phyloP scores from a whole-genome alignment of 805 yeast species.

The Yarrowia osloensis region DNA sequence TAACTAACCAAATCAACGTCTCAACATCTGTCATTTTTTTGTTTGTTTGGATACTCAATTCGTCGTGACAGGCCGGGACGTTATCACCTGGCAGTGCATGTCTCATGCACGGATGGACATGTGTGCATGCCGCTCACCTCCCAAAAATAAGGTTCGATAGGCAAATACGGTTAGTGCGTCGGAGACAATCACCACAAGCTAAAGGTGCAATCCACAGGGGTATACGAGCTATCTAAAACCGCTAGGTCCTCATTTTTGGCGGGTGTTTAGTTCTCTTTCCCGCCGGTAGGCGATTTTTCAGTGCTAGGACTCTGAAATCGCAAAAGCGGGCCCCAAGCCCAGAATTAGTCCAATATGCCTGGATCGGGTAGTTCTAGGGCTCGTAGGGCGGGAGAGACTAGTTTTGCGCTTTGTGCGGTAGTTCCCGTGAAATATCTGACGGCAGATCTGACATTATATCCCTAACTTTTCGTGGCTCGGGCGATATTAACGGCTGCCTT shows the following conservation, averaged over 20 bases:
- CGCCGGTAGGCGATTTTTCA: background rate
- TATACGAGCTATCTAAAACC: background rate
- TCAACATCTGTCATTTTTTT: background rate
- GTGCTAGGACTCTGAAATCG: background rate
- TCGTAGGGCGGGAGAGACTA: too few species aligned
- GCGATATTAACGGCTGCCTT: too few species aligned
- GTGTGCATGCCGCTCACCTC: slow-evolving; percentile 12
- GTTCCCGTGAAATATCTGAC: background rate
- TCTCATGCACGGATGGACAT: background rate
- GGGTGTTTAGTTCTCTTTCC: background rate
- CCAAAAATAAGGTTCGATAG: background rate
- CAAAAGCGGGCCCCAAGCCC: background rate
- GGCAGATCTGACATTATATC: background rate
- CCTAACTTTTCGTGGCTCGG: background rate
- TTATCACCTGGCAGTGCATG: background rate
- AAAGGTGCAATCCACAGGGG: slow-evolving; percentile 5
- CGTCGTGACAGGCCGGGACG: too few species aligned
- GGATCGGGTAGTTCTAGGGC: background rate
- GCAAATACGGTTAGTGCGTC: background rate
- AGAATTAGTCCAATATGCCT: background rate
- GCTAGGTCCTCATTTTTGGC: background rate
- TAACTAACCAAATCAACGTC: too few species aligned
- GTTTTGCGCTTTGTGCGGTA: too few species aligned
- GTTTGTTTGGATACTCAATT: background rate
- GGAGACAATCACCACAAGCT: background rate